Percentiles rank a stretch among this genome's conserved stretches.
phyloP scores from a whole-genome alignment of 257 asterid species.

The Lantana camara region DNA sequence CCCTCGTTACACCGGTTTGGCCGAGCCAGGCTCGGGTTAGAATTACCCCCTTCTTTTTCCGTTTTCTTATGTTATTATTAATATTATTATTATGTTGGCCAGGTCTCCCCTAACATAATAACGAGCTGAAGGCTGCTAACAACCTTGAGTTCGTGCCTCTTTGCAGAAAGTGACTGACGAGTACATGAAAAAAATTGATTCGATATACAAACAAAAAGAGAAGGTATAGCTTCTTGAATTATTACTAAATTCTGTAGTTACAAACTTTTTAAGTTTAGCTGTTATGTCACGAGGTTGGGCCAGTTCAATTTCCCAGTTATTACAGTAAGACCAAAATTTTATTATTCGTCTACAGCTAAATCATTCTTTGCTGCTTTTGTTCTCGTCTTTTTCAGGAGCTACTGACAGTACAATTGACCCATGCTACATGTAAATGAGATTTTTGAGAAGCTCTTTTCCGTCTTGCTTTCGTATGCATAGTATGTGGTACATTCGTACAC shows the following conservation, averaged over 20 bases:
- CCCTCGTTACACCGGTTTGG: no score
- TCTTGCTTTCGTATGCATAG: not conserved
- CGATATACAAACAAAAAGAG: slow-evolving; percentile 85
- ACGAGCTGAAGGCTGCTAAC: slow-evolving; percentile 15
- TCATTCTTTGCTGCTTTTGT: slow-evolving; percentile 29
- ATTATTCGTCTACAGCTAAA: not conserved
- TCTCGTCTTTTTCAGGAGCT: slow-evolving; percentile 50
- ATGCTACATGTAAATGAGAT: slow-evolving; percentile 22
- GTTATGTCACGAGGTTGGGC: not conserved
- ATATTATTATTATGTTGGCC: no score
- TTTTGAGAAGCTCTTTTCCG: slow-evolving; percentile 37
- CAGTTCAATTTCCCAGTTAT: not conserved
- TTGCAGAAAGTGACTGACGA: slow-evolving; percentile 92
- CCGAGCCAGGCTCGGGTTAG: no score
- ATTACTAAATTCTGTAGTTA: not conserved
- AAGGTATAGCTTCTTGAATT: slow-evolving; percentile 52
- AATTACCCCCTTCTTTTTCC: not conserved
- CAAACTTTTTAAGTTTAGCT: not conserved
- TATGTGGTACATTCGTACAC: slow-evolving; percentile 13
- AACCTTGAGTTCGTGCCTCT: slow-evolving; percentile 16
- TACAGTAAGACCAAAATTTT: not conserved
- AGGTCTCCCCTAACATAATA: no score
- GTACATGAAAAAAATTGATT: slow-evolving; percentile 89
- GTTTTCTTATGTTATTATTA: no score
- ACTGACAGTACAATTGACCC: slow-evolving; percentile 45